phyloP scores from a whole-genome alignment of 192 early-diverging fungal genomes.

The Pilobolus umbonatus region DNA sequence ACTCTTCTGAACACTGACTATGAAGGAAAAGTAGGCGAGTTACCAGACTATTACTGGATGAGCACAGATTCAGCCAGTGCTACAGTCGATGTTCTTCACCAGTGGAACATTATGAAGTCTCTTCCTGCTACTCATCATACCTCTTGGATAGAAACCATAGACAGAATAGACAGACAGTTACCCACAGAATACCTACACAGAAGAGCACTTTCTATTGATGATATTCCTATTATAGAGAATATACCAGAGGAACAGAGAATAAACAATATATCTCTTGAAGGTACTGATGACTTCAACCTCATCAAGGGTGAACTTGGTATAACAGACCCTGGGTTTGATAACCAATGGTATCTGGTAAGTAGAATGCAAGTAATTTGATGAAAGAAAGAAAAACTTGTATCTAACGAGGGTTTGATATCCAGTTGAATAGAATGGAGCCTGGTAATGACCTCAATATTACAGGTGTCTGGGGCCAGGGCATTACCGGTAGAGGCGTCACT shows the following conservation, averaged over 20 bases:
- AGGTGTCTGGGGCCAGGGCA: conserved; percentile 83
- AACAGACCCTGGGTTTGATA: conserved; percentile 65
- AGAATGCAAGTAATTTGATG: not conserved
- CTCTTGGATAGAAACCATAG: too few species aligned
- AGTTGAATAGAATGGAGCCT: conserved; percentile 42
- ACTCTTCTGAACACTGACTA: conserved; percentile 36
- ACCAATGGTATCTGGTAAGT: conserved; percentile 82
- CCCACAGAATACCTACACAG: conserved; percentile 14
- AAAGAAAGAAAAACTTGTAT: not conserved
- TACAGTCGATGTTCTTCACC: not conserved
- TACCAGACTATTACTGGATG: conserved; percentile 60
- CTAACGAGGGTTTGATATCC: conserved; percentile 12
- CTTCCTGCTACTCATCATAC: too few species aligned
- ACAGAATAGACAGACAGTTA: conserved; percentile 14
- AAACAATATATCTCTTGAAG: not conserved
- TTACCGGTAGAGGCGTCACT: conserved; percentile 81
- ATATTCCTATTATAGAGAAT: conserved; percentile 20
- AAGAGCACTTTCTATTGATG: not conserved
- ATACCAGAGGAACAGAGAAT: conserved; percentile 13
- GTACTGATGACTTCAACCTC: conserved; percentile 9
- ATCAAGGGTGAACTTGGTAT: conserved; percentile 46
- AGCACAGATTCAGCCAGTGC: conserved; percentile 41
- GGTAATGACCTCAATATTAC: conserved; percentile 94
- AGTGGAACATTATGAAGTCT: too few species aligned
- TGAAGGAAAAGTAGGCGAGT: conserved; percentile 64